These are phyloP conservation scores for Amanita phalloides DNA, from an alignment of 768 basidiomycete genomes.

Conservation along the genomic window DNA sequence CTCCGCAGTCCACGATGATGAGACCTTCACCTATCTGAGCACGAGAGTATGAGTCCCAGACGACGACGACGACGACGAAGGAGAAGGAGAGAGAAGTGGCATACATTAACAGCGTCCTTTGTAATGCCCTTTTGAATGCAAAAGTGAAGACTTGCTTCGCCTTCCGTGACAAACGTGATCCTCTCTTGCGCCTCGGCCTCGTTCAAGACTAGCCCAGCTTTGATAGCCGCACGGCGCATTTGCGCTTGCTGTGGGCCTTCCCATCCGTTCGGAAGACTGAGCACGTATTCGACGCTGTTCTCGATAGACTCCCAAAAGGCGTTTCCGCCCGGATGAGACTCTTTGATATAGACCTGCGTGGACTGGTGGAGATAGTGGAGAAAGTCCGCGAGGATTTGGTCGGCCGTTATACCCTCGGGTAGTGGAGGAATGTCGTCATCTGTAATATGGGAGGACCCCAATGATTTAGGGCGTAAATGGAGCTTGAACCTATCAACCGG, in stretches of 20 bases:
- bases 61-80: background rate
- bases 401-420: slow-evolving; percentile 22
- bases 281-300: slow-evolving; percentile 26
- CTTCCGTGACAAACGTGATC: slow-evolving; percentile 41
- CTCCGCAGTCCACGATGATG: background rate
- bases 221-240: slow-evolving; percentile 35
- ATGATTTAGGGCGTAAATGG: slow-evolving; percentile 21
- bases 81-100: slow-evolving; percentile 12
- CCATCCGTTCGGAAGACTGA: slow-evolving; percentile 47
- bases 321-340: slow-evolving; percentile 17
- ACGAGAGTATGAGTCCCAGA: background rate
- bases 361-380: slow-evolving; percentile 28
- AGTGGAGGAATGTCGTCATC: slow-evolving; percentile 23
- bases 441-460: slow-evolving; percentile 8
- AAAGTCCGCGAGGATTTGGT: slow-evolving; percentile 30
- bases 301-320: slow-evolving; percentile 10
- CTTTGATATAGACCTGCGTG: slow-evolving; percentile 24
- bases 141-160: slow-evolving; percentile 44
- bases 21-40: background rate
- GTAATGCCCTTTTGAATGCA: slow-evolving; percentile 22
- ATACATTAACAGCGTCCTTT: slow-evolving; percentile 16
- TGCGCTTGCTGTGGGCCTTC: slow-evolving; percentile 38
- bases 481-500: slow-evolving; percentile 29
- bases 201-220: slow-evolving; percentile 32
- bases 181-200: slow-evolving; percentile 21